Percentiles rank a stretch among this genome's conserved stretches.
phyloP scores from a whole-genome alignment of 805 yeast genomes.

The Candida tammaniensis region DNA sequence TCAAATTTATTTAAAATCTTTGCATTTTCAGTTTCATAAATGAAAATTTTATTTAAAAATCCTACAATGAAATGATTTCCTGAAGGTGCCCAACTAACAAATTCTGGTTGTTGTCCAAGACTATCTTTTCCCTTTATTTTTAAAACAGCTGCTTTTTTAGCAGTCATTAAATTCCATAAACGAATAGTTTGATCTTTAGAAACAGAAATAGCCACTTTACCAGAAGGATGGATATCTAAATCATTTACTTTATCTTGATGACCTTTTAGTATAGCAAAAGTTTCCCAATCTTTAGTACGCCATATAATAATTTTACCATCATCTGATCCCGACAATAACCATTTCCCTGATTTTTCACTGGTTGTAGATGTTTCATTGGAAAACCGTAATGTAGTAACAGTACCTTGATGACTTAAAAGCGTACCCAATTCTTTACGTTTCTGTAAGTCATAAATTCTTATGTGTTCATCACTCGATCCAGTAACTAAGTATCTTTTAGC shows the following conservation, averaged over 20 bases:
- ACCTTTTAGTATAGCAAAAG: constrained; percentile 83
- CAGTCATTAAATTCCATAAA: constrained; percentile 96
- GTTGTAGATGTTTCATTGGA: constrained; percentile 44
- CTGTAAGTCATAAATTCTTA: constrained; percentile 89
- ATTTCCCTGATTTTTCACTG: constrained; percentile 58
- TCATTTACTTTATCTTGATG: constrained; percentile 84
- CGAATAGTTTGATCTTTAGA: constrained; percentile 81
- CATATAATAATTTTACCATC: constrained; percentile 89
- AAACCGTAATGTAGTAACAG: constrained; percentile 75
- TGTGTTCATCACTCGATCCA: constrained; percentile 94
- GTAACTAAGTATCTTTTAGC: constrained; percentile 85
- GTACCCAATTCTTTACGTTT: constrained; percentile 93
- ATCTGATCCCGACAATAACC: constrained; percentile 89
- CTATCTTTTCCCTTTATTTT: constrained; percentile 70
- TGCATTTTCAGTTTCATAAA: constrained; percentile 65
- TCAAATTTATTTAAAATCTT: constrained; percentile 53
- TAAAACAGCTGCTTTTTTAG: constrained; percentile 83
- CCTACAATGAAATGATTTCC: constrained; percentile 82
- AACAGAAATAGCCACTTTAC: constrained; percentile 85
- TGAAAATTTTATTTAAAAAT: constrained; percentile 56
- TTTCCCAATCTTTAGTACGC: constrained; percentile 98
- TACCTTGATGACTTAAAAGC: constrained; percentile 82
- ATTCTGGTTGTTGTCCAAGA: constrained; percentile 60
- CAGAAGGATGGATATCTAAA: constrained; percentile 84
- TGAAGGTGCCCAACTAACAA: constrained; percentile 61